Percentiles rank a stretch among this genome's conserved stretches.
Evolutionary conservation across 164 flowering plant species (phyloP).

Genomic region (Kalanchoe fedtschenkoi): DNA sequence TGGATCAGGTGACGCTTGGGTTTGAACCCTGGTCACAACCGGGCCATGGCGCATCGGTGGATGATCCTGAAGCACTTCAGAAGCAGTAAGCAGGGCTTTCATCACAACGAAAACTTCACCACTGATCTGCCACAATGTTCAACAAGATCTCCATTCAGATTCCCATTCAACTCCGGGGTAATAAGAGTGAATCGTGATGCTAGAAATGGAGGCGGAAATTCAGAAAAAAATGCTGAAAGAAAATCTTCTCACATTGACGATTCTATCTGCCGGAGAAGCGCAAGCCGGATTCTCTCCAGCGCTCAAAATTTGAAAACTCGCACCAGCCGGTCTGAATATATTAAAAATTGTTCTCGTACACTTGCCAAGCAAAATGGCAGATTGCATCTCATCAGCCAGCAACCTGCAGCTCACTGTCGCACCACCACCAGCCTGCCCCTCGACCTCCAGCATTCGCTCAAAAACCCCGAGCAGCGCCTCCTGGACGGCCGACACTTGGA

Average conservation of each 20-base stretch:
- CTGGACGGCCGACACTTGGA: constrained; percentile 28
- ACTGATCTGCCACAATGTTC: constrained; percentile 18
- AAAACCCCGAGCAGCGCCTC: constrained; percentile 35
- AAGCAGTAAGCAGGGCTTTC: constrained; percentile 25
- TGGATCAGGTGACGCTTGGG: constrained; percentile 11
- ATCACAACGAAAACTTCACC: constrained; percentile 26
- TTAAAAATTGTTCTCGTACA: constrained; percentile 20
- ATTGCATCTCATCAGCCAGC: constrained; percentile 17
- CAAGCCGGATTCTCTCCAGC: constrained; percentile 15
- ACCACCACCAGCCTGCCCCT: constrained; percentile 7
- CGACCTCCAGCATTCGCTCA: constrained; percentile 26
- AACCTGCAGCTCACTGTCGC: constrained; percentile 18
- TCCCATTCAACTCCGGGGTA: too few relatives aligned
- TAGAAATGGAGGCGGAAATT: not conserved
- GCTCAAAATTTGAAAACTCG: constrained; percentile 19
- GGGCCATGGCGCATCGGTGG: constrained; percentile 7
- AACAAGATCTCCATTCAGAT: not conserved
- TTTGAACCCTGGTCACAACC: constrained; percentile 3
- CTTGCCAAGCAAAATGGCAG: constrained; percentile 27
- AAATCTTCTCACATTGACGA: constrained; percentile 23
- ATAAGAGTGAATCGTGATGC: not conserved
- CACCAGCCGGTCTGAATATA: constrained; percentile 19
- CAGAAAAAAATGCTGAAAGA: not conserved
- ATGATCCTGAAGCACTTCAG: constrained; percentile 20
- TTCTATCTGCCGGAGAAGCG: constrained; percentile 15